Percentiles rank a stretch among this genome's conserved stretches.
Conservation (phyloP, 768 basidiomycete species). For the Crassisporium funariophilum region DNA sequence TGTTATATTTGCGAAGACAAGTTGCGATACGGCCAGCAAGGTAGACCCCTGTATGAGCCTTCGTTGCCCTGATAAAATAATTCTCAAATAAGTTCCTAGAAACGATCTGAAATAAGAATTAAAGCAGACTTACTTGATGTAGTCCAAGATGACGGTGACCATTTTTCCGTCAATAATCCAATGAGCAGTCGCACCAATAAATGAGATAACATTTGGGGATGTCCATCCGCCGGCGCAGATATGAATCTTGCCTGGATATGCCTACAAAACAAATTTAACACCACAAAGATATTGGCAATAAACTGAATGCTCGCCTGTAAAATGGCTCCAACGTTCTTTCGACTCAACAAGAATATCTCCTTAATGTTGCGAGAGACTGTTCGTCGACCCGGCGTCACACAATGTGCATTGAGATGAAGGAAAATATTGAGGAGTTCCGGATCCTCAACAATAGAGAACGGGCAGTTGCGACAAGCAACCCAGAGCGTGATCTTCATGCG, state of each 20-base stretch:
- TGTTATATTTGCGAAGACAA: constrained; percentile 25
- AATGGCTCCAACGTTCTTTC: constrained; percentile 24
- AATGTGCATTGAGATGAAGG: constrained; percentile 31
- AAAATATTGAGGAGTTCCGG: constrained; percentile 22
- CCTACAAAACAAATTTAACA: constrained; percentile 12
- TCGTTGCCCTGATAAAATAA: constrained; percentile 12
- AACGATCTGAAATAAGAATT: too few relatives aligned
- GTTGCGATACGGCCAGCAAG: constrained; percentile 25
- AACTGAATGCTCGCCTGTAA: neutral
- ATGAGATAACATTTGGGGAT: constrained; percentile 26
- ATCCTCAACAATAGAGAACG: constrained; percentile 38
- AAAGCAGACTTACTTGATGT: constrained; percentile 18
- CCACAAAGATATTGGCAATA: neutral
- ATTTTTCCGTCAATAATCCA: constrained; percentile 20
- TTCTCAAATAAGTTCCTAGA: too few relatives aligned
- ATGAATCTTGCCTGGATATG: constrained; percentile 19
- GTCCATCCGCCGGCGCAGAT: constrained; percentile 30
- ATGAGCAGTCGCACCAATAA: constrained; percentile 23
- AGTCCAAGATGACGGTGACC: constrained; percentile 16
- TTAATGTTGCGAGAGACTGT: constrained; percentile 36
- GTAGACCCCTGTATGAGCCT: constrained; percentile 30
- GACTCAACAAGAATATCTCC: constrained; percentile 23
- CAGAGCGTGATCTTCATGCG: constrained; percentile 36
- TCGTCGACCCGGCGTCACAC: constrained; percentile 28
- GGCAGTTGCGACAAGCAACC: constrained; percentile 34